Base-by-base conservation (phyloP, 2,329 filamentous ascomycete species). In the Pestalotiopsis sp. region DNA sequence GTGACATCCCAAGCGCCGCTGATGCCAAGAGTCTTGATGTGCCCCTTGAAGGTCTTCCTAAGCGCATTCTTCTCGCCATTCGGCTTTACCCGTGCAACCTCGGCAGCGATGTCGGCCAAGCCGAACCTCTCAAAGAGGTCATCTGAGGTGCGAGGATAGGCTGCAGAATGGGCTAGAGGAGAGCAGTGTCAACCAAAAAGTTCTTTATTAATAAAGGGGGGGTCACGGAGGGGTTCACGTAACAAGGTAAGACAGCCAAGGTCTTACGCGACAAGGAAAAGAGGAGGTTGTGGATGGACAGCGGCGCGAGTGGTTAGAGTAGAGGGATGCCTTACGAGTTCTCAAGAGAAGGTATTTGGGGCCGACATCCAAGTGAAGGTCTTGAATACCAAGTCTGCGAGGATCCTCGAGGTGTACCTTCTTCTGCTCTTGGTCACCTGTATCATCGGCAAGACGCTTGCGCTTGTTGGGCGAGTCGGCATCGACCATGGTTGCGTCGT, bases 11-110 rank as follows among this genome's bases (percentile, higher is more conserved):
- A 91, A 69, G 88, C 86, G 11, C 89, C 89, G 66, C 85, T 85
- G 31, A 91, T 83, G 45, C 87, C 88, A 39, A 91, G 80, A 60
- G 85, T 86, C 82, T 91, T 91, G 77, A 91, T 89, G 72, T 91
- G 88, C 66, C 88, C 88, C 78, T 91, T 91, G 82, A 91, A 91
- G 17, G 89, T 91, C 77, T 91, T 91, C 31, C 89, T 85, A 63
- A 91, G 82, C 71, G 87, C 87, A 75, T 91, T 91, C 83, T 91
- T 91, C 77, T 90, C 87, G 72, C 89, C 89, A 76, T 90, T 90
- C 14, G 88, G 87, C 75, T 90, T 87, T 66, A 87, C 87, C 70
- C 89, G 85, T 70, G 89, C 89, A 56, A 91, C 88, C 72, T 89
- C 86, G 68, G 86, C 84, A 68, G 89, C 89, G 67, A 91, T 84